Evolutionary conservation across 2,329 filamentous ascomycete genomes (phyloP).

Genomic region (Pseudogymnoascus sp.): DNA sequence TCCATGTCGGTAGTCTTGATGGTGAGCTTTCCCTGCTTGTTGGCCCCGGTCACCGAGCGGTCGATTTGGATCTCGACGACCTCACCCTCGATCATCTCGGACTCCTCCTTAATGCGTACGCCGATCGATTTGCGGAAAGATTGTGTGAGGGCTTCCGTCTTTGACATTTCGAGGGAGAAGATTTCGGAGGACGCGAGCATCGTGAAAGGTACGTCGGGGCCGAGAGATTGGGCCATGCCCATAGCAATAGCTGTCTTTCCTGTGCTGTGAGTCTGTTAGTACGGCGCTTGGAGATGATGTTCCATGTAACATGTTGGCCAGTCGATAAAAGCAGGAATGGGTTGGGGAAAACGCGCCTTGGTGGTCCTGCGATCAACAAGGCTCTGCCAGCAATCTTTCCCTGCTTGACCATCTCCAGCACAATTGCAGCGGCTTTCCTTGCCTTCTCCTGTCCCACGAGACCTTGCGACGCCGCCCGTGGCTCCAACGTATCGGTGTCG

Average conservation of each 20-base stretch:
- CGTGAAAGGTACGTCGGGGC: conserved; percentile 90
- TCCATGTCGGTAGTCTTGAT: conserved; percentile 99
- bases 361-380: conserved; percentile 88
- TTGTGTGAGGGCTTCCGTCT: conserved; percentile 95
- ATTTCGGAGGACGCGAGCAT: conserved; percentile 94
- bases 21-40: conserved; percentile 97
- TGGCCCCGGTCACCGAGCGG: conserved; percentile 87
- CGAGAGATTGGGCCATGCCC: conserved; percentile 96
- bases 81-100: conserved; percentile 97
- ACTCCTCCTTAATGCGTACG: conserved; percentile 97
- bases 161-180: conserved; percentile 98
- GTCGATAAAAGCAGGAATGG: not conserved
- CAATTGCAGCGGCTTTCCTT: conserved; percentile 89
- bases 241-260: conserved; percentile 98
- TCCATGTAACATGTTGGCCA: conserved; percentile 5
- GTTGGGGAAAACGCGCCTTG: conserved; percentile 46
- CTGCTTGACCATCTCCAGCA: conserved; percentile 97
- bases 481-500: conserved; percentile 83
- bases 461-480: conserved; percentile 76
- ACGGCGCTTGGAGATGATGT: not conserved
- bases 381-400: conserved; percentile 96
- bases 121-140: conserved; percentile 99
- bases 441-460: conserved; percentile 95
- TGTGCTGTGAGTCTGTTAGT: conserved; percentile 48
- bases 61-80: conserved; percentile 99